Evolutionary conservation across 2,329 filamentous ascomycete species (phyloP).

Genomic region (Microsporum canis): DNA sequence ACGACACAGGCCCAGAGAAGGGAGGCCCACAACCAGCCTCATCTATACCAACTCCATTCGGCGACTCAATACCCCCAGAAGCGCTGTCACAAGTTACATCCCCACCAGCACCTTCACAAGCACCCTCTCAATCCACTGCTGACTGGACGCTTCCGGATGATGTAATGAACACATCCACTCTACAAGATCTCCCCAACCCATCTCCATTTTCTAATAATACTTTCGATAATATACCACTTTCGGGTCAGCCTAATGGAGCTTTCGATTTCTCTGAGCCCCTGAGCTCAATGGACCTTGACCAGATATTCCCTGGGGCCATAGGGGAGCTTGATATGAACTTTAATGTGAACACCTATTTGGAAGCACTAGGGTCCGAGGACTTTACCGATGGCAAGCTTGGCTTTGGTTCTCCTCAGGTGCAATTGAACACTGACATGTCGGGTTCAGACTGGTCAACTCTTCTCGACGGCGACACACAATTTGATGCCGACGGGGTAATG

Average conservation of each 20-base stretch:
- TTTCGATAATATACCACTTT: not conserved
- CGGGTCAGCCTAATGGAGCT: not conserved
- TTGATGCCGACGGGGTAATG: not conserved
- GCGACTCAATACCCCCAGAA: not conserved
- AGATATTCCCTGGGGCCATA: conserved; percentile 2
- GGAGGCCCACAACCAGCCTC: not conserved
- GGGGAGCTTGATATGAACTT: not conserved
- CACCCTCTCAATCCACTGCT: not conserved
- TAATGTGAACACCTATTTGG: conserved; percentile 7
- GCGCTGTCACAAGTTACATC: not conserved
- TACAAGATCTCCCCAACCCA: not conserved
- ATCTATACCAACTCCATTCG: not conserved
- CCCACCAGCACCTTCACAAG: not conserved
- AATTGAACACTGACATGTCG: not conserved
- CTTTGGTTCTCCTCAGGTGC: not conserved
- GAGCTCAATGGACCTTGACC: conserved; percentile 5
- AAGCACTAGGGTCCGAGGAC: not conserved
- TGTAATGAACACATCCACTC: not conserved
- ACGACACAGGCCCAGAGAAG: not conserved
- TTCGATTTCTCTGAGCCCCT: not conserved
- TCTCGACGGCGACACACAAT: not conserved
- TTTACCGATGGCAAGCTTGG: not conserved
- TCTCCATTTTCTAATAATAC: not conserved
- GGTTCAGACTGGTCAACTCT: not conserved
- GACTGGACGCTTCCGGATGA: not conserved